Conservation (phyloP, 352 stramenopile genomes). For the Pythium diclinum region DNA sequence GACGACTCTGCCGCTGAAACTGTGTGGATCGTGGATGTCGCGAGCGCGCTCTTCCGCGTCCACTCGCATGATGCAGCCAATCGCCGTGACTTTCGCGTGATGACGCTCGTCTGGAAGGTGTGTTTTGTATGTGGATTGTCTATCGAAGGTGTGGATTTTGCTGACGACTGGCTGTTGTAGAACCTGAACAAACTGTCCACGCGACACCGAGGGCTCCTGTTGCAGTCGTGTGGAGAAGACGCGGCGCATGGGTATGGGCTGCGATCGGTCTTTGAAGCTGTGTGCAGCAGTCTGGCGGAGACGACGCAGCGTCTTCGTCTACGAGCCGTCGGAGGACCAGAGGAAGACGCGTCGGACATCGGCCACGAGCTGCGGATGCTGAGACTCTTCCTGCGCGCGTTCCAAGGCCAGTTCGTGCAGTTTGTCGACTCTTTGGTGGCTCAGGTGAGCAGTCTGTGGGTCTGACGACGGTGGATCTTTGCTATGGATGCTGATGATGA, state of each 20-base stretch:
- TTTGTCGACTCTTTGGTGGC: constrained; percentile 35
- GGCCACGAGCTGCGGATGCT: constrained; percentile 37
- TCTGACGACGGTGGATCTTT: background rate
- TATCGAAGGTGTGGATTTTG: background rate
- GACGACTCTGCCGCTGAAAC: background rate
- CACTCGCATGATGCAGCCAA: constrained; percentile 6
- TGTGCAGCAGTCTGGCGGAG: constrained; percentile 9
- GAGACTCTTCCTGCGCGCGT: constrained; percentile 54
- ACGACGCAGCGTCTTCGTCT: constrained; percentile 16
- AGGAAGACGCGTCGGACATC: background rate
- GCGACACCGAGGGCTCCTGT: constrained; percentile 2
- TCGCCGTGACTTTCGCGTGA: constrained; percentile 15
- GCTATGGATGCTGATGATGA: background rate
- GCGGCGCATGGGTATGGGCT: background rate
- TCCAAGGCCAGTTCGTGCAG: constrained; percentile 52
- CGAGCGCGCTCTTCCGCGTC: constrained; percentile 12
- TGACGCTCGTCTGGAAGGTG: constrained; percentile 31
- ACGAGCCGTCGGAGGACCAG: background rate
- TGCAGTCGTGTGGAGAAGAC: background rate
- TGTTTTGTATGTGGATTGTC: background rate
- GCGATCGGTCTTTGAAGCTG: constrained; percentile 17
- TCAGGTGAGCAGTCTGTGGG: constrained; percentile 6
- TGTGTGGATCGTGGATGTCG: constrained; percentile 15
- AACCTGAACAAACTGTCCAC: constrained; percentile 27
- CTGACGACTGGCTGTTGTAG: constrained; percentile 6